These are phyloP conservation scores for Starmera caribaea DNA, from an alignment of 805 yeast species.

Conservation along the genomic window DNA sequence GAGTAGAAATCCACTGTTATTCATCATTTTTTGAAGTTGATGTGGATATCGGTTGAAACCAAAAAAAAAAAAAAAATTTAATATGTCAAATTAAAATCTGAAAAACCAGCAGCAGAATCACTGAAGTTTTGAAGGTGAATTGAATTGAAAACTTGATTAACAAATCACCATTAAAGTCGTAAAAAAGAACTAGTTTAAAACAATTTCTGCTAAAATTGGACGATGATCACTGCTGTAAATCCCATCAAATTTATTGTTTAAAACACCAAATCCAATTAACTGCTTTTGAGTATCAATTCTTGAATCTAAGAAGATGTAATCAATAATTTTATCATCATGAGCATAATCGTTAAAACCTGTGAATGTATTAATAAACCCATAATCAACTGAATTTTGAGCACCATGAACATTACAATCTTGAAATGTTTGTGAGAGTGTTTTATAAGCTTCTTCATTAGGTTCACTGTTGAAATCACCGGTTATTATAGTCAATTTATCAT, in stretches of 20 bases:
- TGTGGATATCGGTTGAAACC: too few relatives aligned
- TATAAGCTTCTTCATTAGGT: constrained; percentile 32
- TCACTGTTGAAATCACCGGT: constrained; percentile 51
- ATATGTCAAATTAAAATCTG: too few relatives aligned
- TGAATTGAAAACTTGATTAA: too few relatives aligned
- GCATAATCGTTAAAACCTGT: constrained; percentile 34
- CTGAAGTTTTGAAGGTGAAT: too few relatives aligned
- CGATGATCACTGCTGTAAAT: constrained; percentile 36
- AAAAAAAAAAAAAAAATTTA: too few relatives aligned
- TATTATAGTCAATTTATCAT: constrained; percentile 32
- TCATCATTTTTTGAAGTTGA: too few relatives aligned
- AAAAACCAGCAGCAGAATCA: too few relatives aligned
- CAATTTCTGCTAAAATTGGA: constrained; percentile 28
- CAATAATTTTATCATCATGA: constrained; percentile 22
- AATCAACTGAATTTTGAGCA: constrained; percentile 18
- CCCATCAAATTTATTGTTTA: constrained; percentile 25
- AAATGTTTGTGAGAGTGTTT: constrained; percentile 25
- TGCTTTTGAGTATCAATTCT: constrained; percentile 1
- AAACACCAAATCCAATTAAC: constrained; percentile 24
- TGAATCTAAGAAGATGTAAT: constrained; percentile 15
- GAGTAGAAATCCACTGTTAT: too few relatives aligned
- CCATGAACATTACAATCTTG: constrained; percentile 27
- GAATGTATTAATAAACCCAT: constrained; percentile 36
- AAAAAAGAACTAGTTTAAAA: not conserved
- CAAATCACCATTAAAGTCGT: too few relatives aligned